Evolutionary conservation across 495 filamentous ascomycete species (phyloP).

Genomic region (Platismatia glauca): DNA sequence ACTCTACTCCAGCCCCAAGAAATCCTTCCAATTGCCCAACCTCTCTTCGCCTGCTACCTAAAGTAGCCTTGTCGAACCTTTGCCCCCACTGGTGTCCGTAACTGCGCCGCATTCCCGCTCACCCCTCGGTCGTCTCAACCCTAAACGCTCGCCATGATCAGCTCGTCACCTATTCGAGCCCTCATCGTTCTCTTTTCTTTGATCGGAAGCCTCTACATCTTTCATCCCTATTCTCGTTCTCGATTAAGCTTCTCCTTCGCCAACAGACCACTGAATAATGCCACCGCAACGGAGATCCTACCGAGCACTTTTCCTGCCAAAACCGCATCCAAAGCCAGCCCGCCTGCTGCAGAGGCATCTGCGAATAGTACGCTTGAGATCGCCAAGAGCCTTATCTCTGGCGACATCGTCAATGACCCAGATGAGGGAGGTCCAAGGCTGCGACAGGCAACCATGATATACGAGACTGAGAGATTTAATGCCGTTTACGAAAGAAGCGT

Average conservation of each 20-base stretch:
- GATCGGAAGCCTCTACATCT: neutral
- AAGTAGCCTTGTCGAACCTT: neutral
- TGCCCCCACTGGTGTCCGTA: neutral
- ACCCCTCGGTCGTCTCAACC: neutral
- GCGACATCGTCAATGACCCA: neutral
- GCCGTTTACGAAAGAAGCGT: slow-evolving; percentile 35
- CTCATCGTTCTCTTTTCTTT: neutral
- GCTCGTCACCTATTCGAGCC: neutral
- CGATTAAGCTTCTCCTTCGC: neutral
- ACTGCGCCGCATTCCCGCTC: neutral
- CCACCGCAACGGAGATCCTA: neutral
- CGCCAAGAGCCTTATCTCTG: neutral
- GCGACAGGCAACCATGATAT: slow-evolving; percentile 17
- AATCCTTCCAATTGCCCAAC: neutral
- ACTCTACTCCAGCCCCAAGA: no score
- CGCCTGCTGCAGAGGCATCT: neutral
- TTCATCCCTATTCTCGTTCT: neutral
- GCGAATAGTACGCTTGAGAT: neutral
- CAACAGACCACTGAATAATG: neutral
- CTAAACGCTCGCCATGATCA: neutral
- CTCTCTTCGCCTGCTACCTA: neutral
- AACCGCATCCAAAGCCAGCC: neutral
- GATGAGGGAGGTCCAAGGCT: slow-evolving; percentile 11
- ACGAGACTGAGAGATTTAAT: slow-evolving; percentile 16
- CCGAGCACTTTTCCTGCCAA: neutral